Conservation (phyloP, 169 alveolate genomes). For the Toxoplasma gondii region DNA sequence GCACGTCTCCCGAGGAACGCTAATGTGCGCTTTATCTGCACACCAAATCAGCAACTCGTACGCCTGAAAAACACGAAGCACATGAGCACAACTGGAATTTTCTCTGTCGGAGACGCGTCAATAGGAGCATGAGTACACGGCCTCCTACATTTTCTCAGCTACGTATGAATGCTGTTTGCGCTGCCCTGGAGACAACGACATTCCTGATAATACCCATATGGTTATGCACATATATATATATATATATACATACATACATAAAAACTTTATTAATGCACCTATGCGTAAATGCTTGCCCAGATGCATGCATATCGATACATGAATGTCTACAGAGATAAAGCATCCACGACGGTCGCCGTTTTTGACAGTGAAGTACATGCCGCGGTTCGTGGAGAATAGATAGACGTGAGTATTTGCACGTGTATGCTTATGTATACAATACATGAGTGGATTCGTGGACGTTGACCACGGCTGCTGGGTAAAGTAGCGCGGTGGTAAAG, state of each 20-base stretch:
- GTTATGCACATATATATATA: not conserved
- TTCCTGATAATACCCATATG: no score
- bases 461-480: no score
- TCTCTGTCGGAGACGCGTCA: not conserved
- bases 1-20: not conserved
- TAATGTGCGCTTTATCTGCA: slow-evolving; percentile 39
- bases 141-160: no score
- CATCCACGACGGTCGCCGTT: no score
- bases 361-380: no score
- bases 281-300: not conserved
- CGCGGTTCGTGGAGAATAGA: no score
- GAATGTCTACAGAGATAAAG: not conserved
- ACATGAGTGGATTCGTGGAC: no score
- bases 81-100: not conserved
- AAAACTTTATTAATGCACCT: not conserved
- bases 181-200: no score
- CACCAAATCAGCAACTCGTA: slow-evolving; percentile 48
- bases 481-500: no score
- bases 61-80: slow-evolving; percentile 33
- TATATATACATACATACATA: not conserved
- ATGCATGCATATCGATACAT: not conserved
- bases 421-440: no score
- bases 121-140: not conserved
- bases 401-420: no score
- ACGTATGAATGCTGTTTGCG: not conserved